Evolutionary conservation across 2,329 filamentous ascomycete genomes (phyloP).

Genomic region (Fusarium pininemorale): DNA sequence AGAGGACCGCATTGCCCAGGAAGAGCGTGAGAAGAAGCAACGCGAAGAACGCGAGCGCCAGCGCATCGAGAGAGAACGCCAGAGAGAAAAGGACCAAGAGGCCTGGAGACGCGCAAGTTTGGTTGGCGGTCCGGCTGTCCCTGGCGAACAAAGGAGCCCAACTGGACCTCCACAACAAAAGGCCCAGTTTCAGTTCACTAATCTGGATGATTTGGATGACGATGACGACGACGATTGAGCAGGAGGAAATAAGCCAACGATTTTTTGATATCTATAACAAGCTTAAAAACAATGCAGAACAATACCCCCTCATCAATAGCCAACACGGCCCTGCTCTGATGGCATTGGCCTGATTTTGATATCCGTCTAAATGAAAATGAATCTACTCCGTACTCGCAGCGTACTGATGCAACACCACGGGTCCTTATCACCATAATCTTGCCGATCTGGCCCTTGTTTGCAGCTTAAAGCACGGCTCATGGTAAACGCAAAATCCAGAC

Average conservation of each 20-base stretch:
- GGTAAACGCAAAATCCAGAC: constrained; percentile 30
- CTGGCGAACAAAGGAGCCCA: constrained; percentile 39
- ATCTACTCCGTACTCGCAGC: constrained; percentile 25
- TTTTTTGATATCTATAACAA: constrained; percentile 30
- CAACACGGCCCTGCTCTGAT: constrained; percentile 20
- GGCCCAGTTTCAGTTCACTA: constrained; percentile 65
- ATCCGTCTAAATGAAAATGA: constrained; percentile 31
- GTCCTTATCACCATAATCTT: not conserved
- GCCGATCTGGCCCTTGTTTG: not conserved
- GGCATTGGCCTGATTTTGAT: constrained; percentile 18
- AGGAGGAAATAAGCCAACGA: not conserved
- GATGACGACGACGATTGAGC: constrained; percentile 47
- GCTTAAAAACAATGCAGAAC: constrained; percentile 18
- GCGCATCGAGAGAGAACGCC: constrained; percentile 54
- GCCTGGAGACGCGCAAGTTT: constrained; percentile 54
- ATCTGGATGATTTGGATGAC: constrained; percentile 62
- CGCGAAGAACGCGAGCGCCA: constrained; percentile 52
- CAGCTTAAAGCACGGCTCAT: not conserved
- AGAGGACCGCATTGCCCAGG: constrained; percentile 55
- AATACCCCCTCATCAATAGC: constrained; percentile 23
- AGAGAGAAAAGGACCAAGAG: constrained; percentile 54
- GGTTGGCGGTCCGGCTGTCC: constrained; percentile 39
- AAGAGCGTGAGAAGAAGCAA: constrained; percentile 55
- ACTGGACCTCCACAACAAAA: constrained; percentile 53
- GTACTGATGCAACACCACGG: constrained; percentile 13